phyloP scores from a whole-genome alignment of 495 filamentous ascomycete species.

The Penicillium lividum region DNA sequence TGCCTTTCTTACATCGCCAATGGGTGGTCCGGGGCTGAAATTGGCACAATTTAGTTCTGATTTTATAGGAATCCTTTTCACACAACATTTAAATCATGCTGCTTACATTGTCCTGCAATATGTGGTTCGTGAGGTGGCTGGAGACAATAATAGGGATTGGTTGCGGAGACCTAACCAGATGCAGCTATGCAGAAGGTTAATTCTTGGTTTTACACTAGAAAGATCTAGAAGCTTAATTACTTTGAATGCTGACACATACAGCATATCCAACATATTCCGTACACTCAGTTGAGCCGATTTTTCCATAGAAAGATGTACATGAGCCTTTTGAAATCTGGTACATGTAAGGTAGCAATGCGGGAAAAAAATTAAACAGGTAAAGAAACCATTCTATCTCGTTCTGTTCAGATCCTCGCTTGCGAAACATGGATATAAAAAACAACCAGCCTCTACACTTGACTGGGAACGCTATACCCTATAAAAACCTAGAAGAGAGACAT shows the following conservation, averaged over 20 bases:
- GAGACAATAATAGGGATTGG: no score
- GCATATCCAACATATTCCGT: background rate
- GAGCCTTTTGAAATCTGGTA: constrained; percentile 1
- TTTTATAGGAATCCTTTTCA: no score
- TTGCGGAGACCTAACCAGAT: no score
- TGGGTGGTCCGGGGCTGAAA: no score
- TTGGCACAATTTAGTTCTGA: no score
- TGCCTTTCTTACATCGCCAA: no score
- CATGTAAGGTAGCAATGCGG: constrained; percentile 17
- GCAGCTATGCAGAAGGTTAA: background rate
- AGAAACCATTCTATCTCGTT: constrained; percentile 33
- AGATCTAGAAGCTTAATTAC: background rate
- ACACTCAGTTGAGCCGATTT: constrained; percentile 2
- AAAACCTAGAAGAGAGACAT: constrained; percentile 77
- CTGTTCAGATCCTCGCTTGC: constrained; percentile 31
- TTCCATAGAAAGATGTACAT: constrained; percentile 25
- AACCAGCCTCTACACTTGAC: constrained; percentile 14
- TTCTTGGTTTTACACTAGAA: background rate
- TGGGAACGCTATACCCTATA: constrained; percentile 15
- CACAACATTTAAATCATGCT: no score
- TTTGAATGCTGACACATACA: background rate
- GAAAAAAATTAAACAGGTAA: constrained; percentile 28
- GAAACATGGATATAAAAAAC: constrained; percentile 30
- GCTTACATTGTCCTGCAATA: no score
- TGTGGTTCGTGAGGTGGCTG: no score